Evolutionary conservation across 163 green algal species (phyloP).

Genomic region (Scenedesmus sp.): DNA sequence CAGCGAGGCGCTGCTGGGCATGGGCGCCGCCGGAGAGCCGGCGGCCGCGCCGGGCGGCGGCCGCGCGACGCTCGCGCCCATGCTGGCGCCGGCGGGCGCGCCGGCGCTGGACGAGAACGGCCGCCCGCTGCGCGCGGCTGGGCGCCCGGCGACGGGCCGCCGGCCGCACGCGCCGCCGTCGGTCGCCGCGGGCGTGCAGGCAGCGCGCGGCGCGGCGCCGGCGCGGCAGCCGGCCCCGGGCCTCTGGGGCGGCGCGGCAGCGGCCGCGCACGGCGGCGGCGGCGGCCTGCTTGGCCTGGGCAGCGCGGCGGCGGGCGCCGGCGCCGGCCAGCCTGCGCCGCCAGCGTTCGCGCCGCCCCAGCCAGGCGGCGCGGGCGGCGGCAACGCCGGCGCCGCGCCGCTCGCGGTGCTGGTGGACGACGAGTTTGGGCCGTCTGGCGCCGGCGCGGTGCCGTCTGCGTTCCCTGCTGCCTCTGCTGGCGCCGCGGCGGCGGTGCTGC

Average conservation of each 20-base stretch:
- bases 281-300: not conserved
- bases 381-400: slow-evolving; percentile 5
- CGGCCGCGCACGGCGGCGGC: not conserved
- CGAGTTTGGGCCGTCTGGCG: slow-evolving; percentile 53
- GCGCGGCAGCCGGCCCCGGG: too few species aligned
- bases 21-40: not conserved
- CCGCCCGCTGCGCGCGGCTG: not conserved
- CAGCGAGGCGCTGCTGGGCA: slow-evolving; percentile 52
- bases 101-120: slow-evolving; percentile 41
- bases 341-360: too few species aligned
- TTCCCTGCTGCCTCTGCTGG: slow-evolving; percentile 21
- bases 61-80: slow-evolving; percentile 7
- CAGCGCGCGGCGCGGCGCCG: not conserved
- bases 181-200: slow-evolving; percentile 14
- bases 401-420: slow-evolving; percentile 76
- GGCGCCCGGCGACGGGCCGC: too few species aligned
- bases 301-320: too few species aligned
- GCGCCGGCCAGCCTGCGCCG: not conserved
- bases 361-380: not conserved
- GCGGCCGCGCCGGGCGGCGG: not conserved
- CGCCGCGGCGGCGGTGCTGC: slow-evolving; percentile 1
- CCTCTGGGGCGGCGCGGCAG: not conserved
- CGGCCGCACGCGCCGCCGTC: not conserved
- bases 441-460: not conserved
- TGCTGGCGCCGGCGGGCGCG: not conserved